Base-by-base conservation (phyloP, 495 filamentous ascomycete species). In the Penicillium lagena region DNA sequence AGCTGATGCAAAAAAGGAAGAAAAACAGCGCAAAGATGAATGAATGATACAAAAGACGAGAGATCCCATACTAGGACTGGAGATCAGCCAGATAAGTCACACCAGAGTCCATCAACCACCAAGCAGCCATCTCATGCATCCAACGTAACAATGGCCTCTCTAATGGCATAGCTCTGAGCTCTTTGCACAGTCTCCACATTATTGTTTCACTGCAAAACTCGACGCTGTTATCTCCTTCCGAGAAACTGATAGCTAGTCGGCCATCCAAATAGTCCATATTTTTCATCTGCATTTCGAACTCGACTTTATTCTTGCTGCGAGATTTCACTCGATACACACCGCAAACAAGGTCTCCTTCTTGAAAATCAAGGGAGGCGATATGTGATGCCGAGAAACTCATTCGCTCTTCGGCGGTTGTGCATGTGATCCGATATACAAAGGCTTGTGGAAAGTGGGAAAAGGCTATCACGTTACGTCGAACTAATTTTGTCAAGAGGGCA, bases 101-200 rank as follows among this genome's bases (percentile, higher is more conserved):
- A 7, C 65, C 67, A 10, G 65, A 66, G 35, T 66, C 67, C 49
- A 68, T 39, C 43, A 71, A 51, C 63, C 63, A 68, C 67, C 65
- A 68, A 33, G 62, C 42, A 11, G 65, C 59, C 36, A 59, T 52
- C 40, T 71, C 65, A 47, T 68, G 63, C 51, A 68, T 49, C 46
- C 57, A 65, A 8, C 50, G 42, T 15, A 59, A n/a, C 28, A 52
- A 10, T 15, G 42, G 44, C 14, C 49, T 55, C 34, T 68, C 62
- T 39, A 68, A 50, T 12, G 65, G 63, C 52, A 71, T 56, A 29
- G 7, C 33, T 12, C 37, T 43, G 9, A 10, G 43, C 36, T 59
- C 54, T 37, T 40, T 45, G 4, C 38, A 51, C 29, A 38, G 48
- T 9, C 48, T 56, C 65, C 67, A 71, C 62, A 68, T 67, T 1